Evolutionary conservation across 768 basidiomycete species (phyloP), one percentile per base, ranked within the genome.

Genomic region (Suillus paluster): DNA sequence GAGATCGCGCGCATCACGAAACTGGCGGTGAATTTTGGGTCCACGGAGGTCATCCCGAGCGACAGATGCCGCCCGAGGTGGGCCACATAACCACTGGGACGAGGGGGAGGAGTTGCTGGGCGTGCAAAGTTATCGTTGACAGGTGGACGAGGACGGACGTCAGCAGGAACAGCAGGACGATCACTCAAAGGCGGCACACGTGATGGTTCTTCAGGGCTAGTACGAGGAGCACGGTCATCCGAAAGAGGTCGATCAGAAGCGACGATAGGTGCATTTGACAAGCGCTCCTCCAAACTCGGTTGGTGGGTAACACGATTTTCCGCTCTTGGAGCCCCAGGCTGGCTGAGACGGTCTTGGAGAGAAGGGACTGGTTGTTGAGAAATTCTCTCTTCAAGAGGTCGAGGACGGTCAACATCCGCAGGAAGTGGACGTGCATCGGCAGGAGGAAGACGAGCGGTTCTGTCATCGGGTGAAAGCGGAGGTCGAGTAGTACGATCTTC

Each of bases 241-340:
- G 66, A 46, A 38, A 67, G 70, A 21, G 63, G 53, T 42, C 68
- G 66, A 58, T 68, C 68, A 66, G 61, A 60, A 49, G 63, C 60
- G 55, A 30, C 30, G 3, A 66, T 66, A 36, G 75, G 72, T 54
- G 70, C 73, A 39, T 71, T 66, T 58, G 80, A 78, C 12, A 81
- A 67, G 61, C 81, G 77, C 57, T 82, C 79, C 72, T 80, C 81
- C 25, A 81, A 67, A 62, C 69, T 78, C 12, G 77, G 71, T 25
- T 75, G 69, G 63, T 75, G 71, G 27, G 62, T 19, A 6, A 68
- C 34, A 34, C 27, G 59, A 17, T n/a, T 60, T 9, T 73, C 73
- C 49, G 54, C 60, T 15, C 72, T 68, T n/a, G 67, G 17, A 59
- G 67, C 63, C 5, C 46, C 65, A 59, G 75, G 74, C 58, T 78